Base-by-base conservation (phyloP, 2,329 filamentous ascomycete species). In the Colletotrichum tropicicola region DNA sequence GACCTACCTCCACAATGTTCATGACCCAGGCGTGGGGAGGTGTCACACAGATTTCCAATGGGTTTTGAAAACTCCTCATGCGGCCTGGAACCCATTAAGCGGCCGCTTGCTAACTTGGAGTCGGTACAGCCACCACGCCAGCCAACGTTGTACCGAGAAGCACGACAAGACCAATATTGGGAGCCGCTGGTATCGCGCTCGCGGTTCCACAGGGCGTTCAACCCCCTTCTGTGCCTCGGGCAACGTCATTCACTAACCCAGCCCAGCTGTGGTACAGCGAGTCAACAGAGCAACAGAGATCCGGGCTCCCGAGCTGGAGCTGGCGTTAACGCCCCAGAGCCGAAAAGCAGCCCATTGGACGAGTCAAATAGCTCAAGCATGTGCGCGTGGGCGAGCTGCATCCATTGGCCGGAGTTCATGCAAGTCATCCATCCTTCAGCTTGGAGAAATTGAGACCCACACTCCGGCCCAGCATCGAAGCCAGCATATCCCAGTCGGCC, bases 401-500 rank as follows among this genome's bases (percentile, higher is more conserved):
- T 12, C 32, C 25, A 37, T 60, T 60, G 56, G 55, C n/a, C 15
- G 13, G 5, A 25, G 6, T 9, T 60, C 25, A 59, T 64, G 56
- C 56, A 44, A 48, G 61, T 54, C 56, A 54, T 64, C 32, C 30
- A n/a, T 17, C 8, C 35, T 32, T 5, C 17, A 60, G 17, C 9
- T 7, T 47, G 8, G 19, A 47, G 25, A 37, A 37, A 39, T 10
- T 7, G 25, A 13, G 25, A 23, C 27, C 41, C 41, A 6, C 32
- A 27, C 21, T 13, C 35, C 25, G 17, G 7, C 35, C 23, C 43
- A 41, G 15, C 12, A 5, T 30, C 21, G 30, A 23, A 48, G 27
- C 19, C 55, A 41, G 23, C 32, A 32, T 17, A 37, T 21, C 59
- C 28, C 45, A 6, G 15, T 27, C 23, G 39, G 17, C 21, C 13